These are phyloP conservation scores for Aleurites moluccanus DNA, from an alignment of 441 rosid genomes.

Conservation along the genomic window DNA sequence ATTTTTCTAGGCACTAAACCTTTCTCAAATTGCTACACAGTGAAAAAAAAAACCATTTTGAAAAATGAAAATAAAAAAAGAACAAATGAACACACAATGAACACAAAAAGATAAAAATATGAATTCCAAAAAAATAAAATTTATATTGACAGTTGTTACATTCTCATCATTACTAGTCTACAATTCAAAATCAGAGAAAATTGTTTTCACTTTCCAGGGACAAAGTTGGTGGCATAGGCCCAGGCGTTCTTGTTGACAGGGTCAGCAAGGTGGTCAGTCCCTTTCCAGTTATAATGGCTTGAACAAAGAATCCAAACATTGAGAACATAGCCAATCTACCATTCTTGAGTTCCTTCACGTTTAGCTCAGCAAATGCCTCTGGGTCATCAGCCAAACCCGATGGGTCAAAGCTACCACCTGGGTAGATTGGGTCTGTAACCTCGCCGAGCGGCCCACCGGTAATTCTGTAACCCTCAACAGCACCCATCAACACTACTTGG, in stretches of 20 bases:
- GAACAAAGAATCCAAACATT: too few species aligned
- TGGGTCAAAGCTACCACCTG: conserved; percentile 33
- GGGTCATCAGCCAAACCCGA: conserved; percentile 37
- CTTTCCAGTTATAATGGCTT: conserved; percentile 38
- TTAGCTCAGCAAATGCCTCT: conserved; percentile 37
- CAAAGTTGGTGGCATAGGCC: conserved; percentile 44
- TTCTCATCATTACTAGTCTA: too few species aligned
- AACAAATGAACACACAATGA: too few species aligned
- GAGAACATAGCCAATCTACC: too few species aligned
- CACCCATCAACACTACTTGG: conserved; percentile 36
- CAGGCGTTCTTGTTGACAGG: too few species aligned
- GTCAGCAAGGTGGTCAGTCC: conserved; percentile 35
- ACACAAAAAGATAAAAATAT: too few species aligned
- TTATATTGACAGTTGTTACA: too few species aligned
- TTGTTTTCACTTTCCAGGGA: conserved; percentile 33
- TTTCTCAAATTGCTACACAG: too few species aligned
- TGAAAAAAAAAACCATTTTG: too few species aligned
- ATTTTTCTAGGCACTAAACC: too few species aligned
- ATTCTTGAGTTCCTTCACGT: conserved; percentile 38
- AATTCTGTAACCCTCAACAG: conserved; percentile 37
- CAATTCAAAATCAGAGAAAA: neutral
- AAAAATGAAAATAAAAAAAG: too few species aligned
- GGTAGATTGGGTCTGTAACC: conserved; percentile 30
- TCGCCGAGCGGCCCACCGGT: conserved; percentile 36
- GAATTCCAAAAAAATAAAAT: too few species aligned